Percentiles rank a stretch among this genome's conserved stretches.
Conservation (phyloP, 2,329 filamentous ascomycete species). For the Colletotrichum sp. region DNA sequence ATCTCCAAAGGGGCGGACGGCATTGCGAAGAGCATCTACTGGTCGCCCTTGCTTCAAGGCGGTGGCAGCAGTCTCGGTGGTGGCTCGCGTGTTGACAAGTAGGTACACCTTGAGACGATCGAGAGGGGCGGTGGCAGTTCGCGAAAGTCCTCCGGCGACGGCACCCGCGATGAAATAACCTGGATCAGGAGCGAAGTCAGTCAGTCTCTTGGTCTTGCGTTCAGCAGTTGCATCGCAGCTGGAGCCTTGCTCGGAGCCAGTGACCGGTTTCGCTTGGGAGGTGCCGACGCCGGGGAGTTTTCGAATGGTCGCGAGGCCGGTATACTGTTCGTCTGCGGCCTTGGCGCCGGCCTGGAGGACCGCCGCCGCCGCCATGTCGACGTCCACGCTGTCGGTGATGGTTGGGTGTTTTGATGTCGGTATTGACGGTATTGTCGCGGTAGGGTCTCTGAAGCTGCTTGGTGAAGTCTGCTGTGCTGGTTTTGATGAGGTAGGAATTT, state of each 20-base stretch:
- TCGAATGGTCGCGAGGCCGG: constrained; percentile 1
- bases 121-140: constrained; percentile 93
- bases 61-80: constrained; percentile 61
- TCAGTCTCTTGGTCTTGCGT: constrained; percentile 58
- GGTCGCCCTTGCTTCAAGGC: constrained; percentile 75
- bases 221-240: constrained; percentile 31
- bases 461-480: constrained; percentile 4
- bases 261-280: constrained; percentile 25
- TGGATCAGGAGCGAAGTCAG: constrained; percentile 79
- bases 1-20: constrained; percentile 71
- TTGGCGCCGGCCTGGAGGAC: constrained; percentile 6
- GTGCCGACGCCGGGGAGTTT: constrained; percentile 38
- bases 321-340: constrained; percentile 9
- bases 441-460: not conserved
- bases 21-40: constrained; percentile 67
- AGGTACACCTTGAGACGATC: constrained; percentile 98
- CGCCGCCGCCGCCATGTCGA: constrained; percentile 16
- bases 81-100: constrained; percentile 82
- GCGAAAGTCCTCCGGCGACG: constrained; percentile 90
- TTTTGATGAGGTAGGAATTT: constrained; percentile 17
- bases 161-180: constrained; percentile 98
- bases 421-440: not conserved
- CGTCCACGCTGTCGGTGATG: not conserved
- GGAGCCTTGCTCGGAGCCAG: constrained; percentile 24
- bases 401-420: not conserved